phyloP scores from a whole-genome alignment of 1,284 basidiomycete genomes.

The Kwoniella shivajii region DNA sequence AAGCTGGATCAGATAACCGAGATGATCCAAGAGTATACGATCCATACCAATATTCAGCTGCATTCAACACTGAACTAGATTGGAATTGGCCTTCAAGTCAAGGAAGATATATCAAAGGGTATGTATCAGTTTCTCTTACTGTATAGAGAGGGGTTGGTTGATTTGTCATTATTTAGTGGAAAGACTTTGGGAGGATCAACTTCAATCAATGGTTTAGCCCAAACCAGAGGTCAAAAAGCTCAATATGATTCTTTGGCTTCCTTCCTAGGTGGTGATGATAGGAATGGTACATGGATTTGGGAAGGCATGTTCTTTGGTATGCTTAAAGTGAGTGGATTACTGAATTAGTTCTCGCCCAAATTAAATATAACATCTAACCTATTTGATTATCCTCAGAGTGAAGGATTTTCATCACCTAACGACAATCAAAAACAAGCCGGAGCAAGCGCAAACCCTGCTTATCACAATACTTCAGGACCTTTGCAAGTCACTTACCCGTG shows the following conservation, averaged over 20 bases:
- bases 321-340: slow-evolving; percentile 57
- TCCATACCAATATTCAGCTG: slow-evolving; percentile 20
- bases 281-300: slow-evolving; percentile 63
- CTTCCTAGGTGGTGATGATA: slow-evolving; percentile 51
- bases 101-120: slow-evolving; percentile 23
- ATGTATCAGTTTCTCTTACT: background rate
- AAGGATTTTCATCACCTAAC: slow-evolving; percentile 62
- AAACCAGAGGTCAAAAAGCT: slow-evolving; percentile 61
- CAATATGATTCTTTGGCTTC: slow-evolving; percentile 64
- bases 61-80: slow-evolving; percentile 22
- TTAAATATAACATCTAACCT: background rate
- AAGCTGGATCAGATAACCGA: slow-evolving; percentile 30
- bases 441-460: slow-evolving; percentile 55
- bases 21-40: slow-evolving; percentile 22
- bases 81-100: slow-evolving; percentile 26
- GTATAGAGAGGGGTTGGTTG: too few species aligned
- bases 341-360: background rate
- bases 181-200: slow-evolving; percentile 48
- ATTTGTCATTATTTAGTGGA: slow-evolving; percentile 7
- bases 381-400: slow-evolving; percentile 51
- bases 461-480: slow-evolving; percentile 62
- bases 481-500: slow-evolving; percentile 58
- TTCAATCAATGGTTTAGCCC: slow-evolving; percentile 55
- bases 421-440: slow-evolving; percentile 59
- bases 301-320: slow-evolving; percentile 59